Evolutionary conservation across 257 asterid genomes (phyloP), one percentile per base, ranked within the genome.

Genomic region (Nyctanthes arbortristis): DNA sequence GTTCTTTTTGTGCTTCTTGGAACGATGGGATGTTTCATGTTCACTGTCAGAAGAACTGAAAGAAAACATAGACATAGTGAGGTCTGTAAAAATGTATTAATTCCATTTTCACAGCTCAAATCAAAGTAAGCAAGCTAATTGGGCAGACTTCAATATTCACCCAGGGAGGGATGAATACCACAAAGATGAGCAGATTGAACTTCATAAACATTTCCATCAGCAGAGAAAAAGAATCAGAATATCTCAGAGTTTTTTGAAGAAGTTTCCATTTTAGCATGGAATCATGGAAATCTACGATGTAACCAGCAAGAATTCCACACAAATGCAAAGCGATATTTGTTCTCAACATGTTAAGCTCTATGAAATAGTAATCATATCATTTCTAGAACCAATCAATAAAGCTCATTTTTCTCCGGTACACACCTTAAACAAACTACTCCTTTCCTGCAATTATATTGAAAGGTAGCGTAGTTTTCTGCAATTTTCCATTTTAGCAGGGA

Each of bases 21-120:
- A 82, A 45, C 36, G 90, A 68, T 78, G 87, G 76, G 92, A 78
- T 55, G 75, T 58, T 76, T 84, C 85, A 45, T 47, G 85, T 64
- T 86, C 96, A 69, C 91, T 73, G 65, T 84, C 95, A 16, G 96
- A 83, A 64, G 96, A 89, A 57, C 97, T 86, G 90, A 68, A 73
- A 57, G 34, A 54, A 49, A 72, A 63, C 69, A 45, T 30, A 28
- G 76, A 73, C 36, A 69, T 13, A 2, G 55, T 52, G 29, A n/a
- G n/a, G n/a, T n/a, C n/a, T n/a, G n/a, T n/a, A n/a, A 52, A 6
- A 9, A 52, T 29, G 30, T 20, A 52, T 52, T 52, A 52, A 24
- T 52, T 52, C 31, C 29, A 24, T 7, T 24, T 52, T 52, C 59
- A 52, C 16, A 7, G 14, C 28, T 52, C 59, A 52, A 9, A 52